These are phyloP conservation scores for Exophiala lecanii-corni DNA, from an alignment of 2,329 filamentous ascomycete genomes.

Conservation along the genomic window DNA sequence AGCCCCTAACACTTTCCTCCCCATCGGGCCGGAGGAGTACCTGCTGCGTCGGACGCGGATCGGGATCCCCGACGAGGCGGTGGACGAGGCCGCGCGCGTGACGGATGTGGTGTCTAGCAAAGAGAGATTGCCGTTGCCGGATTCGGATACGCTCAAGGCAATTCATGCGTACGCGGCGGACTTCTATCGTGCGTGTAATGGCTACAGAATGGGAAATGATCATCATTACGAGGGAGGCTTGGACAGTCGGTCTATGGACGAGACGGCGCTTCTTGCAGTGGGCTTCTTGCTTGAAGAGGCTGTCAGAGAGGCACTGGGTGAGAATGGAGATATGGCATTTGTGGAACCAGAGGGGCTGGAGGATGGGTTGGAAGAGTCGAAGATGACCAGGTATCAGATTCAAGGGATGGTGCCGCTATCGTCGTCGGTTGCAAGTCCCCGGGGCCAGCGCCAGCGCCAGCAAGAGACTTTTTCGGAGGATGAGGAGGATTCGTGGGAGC, in stretches of 20 bases:
- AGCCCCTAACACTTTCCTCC: background rate
- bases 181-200: constrained; percentile 43
- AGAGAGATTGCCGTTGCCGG: constrained; percentile 51
- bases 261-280: constrained; percentile 57
- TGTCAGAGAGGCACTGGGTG: constrained; percentile 47
- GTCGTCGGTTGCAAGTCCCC: constrained; percentile 1
- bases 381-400: constrained; percentile 22
- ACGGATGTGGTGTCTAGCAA: background rate
- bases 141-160: constrained; percentile 53
- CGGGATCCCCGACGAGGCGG: background rate
- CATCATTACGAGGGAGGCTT: constrained; percentile 42
- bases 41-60: background rate
- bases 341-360: constrained; percentile 43
- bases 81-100: background rate
- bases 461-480: too few relatives aligned
- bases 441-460: background rate
- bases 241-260: constrained; percentile 49
- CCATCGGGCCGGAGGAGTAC: constrained; percentile 1
- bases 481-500: constrained; percentile 12
- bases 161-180: constrained; percentile 56
- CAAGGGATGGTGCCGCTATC: constrained; percentile 19
- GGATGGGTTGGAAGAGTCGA: constrained; percentile 15
- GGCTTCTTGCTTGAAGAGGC: constrained; percentile 59
- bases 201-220: too few relatives aligned
- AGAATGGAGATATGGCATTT: constrained; percentile 56